Conservation (phyloP, 352 stramenopile species). For the Phytophthora boehmeriae region DNA sequence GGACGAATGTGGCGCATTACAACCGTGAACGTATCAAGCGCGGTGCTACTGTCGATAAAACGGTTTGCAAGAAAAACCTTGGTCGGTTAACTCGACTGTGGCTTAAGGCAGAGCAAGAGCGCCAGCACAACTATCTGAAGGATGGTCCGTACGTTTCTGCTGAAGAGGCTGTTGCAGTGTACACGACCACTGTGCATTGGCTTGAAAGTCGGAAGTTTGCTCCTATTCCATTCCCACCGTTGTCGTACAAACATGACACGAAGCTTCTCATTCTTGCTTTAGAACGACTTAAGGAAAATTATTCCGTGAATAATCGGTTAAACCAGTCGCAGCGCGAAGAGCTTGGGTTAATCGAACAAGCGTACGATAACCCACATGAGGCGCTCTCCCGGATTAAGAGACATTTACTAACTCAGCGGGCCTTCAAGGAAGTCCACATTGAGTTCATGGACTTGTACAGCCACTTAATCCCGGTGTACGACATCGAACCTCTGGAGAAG, state of each 20-base stretch:
- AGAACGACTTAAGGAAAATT: slow-evolving; percentile 99
- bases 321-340: slow-evolving; percentile 99
- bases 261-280: slow-evolving; percentile 99
- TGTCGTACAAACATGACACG: slow-evolving; percentile 99
- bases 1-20: slow-evolving; percentile 99
- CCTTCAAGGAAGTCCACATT: slow-evolving; percentile 99
- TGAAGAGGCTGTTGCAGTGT: slow-evolving; percentile 99
- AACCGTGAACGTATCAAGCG: slow-evolving; percentile 99
- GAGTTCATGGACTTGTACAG: slow-evolving; percentile 99
- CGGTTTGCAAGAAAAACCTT: slow-evolving; percentile 99
- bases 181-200: slow-evolving; percentile 99
- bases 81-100: slow-evolving; percentile 98
- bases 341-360: slow-evolving; percentile 98
- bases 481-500: slow-evolving; percentile 99
- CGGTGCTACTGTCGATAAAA: slow-evolving; percentile 99
- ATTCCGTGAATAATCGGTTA: slow-evolving; percentile 96
- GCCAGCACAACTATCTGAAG: slow-evolving; percentile 99
- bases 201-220: slow-evolving; percentile 99
- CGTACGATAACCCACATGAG: slow-evolving; percentile 99
- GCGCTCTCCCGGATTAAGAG: slow-evolving; percentile 99
- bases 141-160: slow-evolving; percentile 98
- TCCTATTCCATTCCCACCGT: slow-evolving; percentile 98
- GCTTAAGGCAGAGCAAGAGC: slow-evolving; percentile 99
- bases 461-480: slow-evolving; percentile 98
- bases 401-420: slow-evolving; percentile 98